Conservation (phyloP, 176 grass and related monocot genomes). For the Aechmea fasciata region DNA sequence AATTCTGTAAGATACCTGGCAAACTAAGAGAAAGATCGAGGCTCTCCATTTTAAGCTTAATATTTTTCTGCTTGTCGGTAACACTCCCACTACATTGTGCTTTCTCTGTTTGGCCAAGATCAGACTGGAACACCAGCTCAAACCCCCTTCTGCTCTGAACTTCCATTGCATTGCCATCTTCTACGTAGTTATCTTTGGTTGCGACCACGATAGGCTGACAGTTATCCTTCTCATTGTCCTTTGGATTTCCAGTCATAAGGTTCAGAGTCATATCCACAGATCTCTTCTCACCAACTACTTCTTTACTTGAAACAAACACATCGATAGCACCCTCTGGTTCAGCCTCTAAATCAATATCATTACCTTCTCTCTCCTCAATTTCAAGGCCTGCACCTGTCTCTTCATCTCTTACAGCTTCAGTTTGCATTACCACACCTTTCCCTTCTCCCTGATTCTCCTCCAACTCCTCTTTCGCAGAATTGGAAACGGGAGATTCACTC, state of each 20-base stretch:
- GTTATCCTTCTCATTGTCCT: conserved; percentile 59
- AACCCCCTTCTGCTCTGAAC: conserved; percentile 33
- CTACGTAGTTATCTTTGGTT: conserved; percentile 14
- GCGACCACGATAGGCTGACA: conserved; percentile 45
- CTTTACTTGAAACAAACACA: conserved; percentile 20
- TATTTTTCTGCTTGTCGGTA: conserved; percentile 30
- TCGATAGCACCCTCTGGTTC: conserved; percentile 13
- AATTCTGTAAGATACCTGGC: conserved; percentile 48
- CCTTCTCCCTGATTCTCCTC: conserved; percentile 12
- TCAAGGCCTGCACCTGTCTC: conserved; percentile 20
- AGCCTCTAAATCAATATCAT: conserved; percentile 21
- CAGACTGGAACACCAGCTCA: conserved; percentile 40
- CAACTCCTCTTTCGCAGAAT: conserved; percentile 9
- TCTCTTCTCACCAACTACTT: conserved; percentile 29
- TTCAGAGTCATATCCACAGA: conserved; percentile 24
- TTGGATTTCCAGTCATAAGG: conserved; percentile 29
- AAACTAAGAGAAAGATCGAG: conserved; percentile 85
- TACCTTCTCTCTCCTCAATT: conserved; percentile 20
- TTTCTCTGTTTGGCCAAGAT: conserved; percentile 24
- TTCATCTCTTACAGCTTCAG: conserved; percentile 16
- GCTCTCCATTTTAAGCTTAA: conserved; percentile 39
- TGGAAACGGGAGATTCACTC: conserved; percentile 8
- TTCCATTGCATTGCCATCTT: conserved; percentile 15
- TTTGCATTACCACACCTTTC: conserved; percentile 14
- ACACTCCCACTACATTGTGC: conserved; percentile 13